Percentiles rank a stretch among this genome's conserved stretches.
Evolutionary conservation across 2,329 filamentous ascomycete genomes (phyloP).

Genomic region (Diaporthe australafricana): DNA sequence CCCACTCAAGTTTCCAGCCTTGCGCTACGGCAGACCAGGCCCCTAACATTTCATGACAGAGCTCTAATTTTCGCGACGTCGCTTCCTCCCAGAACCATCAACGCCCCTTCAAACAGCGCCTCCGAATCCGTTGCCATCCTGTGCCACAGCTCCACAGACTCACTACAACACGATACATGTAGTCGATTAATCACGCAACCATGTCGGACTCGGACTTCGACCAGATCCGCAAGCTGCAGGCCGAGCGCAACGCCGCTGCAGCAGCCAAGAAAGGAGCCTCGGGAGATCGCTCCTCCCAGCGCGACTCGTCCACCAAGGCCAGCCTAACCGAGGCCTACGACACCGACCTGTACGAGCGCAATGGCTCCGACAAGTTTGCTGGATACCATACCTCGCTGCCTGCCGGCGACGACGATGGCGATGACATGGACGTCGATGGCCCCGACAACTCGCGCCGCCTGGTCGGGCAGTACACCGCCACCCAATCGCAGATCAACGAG

Average conservation of each 20-base stretch:
- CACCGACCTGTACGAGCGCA: constrained; percentile 85
- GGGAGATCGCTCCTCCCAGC: constrained; percentile 82
- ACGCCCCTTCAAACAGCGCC: neutral
- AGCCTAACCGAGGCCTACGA: constrained; percentile 92
- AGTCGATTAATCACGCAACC: constrained; percentile 46
- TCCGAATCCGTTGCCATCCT: neutral
- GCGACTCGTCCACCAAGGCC: constrained; percentile 88
- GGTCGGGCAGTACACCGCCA: constrained; percentile 96
- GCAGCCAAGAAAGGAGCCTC: constrained; percentile 83
- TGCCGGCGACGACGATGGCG: constrained; percentile 80
- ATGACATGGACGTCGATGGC: constrained; percentile 82
- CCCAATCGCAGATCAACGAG: constrained; percentile 91
- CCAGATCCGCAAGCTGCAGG: constrained; percentile 86
- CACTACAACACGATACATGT: constrained; percentile 34
- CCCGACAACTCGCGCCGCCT: constrained; percentile 80
- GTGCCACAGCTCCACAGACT: neutral
- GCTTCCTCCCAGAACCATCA: neutral
- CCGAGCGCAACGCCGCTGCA: constrained; percentile 87
- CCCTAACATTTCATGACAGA: constrained; percentile 30
- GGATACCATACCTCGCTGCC: constrained; percentile 94
- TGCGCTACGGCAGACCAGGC: neutral
- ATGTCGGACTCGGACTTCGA: constrained; percentile 89
- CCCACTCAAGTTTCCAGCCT: constrained; percentile 13
- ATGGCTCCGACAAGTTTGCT: constrained; percentile 82
- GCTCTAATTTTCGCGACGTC: constrained; percentile 28